These are phyloP conservation scores for Rhododendron kiyosumense DNA, from an alignment of 148 eudicot species.

Conservation along the genomic window DNA sequence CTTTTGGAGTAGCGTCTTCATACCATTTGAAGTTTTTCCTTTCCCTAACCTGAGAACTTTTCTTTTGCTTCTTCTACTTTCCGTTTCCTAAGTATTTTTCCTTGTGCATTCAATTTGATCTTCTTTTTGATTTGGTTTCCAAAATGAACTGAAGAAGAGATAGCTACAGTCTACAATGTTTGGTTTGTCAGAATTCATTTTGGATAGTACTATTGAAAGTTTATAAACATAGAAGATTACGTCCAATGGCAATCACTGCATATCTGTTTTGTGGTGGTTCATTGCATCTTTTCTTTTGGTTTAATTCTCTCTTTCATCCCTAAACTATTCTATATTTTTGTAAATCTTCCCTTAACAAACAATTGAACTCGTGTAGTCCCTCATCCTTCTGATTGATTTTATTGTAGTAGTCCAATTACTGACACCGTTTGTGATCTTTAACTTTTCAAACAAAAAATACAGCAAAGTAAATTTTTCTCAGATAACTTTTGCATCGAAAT, in stretches of 20 bases:
- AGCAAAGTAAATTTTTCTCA: not conserved
- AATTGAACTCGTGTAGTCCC: not conserved
- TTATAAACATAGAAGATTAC: not conserved
- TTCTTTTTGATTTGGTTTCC: not conserved
- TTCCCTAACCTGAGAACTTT: not conserved
- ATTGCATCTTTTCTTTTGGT: not conserved
- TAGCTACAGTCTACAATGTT: not conserved
- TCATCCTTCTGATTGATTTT: not conserved
- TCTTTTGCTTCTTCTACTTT: not conserved
- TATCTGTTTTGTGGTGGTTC: not conserved
- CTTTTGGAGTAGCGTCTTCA: not conserved
- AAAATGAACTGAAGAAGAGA: not conserved
- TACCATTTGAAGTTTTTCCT: not conserved
- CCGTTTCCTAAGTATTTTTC: not conserved
- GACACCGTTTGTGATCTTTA: not conserved
- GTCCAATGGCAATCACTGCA: not conserved
- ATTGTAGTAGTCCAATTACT: not conserved
- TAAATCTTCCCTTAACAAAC: not conserved
- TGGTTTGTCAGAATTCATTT: not conserved
- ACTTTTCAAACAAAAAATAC: not conserved
- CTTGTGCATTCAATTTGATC: not conserved
- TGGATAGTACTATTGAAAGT: not conserved
- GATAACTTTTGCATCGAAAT: not conserved
- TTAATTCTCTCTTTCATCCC: not conserved
- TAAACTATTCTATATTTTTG: not conserved